Conservation (phyloP, 139 green algal genomes). For the Tetratostichococcus sp. region DNA sequence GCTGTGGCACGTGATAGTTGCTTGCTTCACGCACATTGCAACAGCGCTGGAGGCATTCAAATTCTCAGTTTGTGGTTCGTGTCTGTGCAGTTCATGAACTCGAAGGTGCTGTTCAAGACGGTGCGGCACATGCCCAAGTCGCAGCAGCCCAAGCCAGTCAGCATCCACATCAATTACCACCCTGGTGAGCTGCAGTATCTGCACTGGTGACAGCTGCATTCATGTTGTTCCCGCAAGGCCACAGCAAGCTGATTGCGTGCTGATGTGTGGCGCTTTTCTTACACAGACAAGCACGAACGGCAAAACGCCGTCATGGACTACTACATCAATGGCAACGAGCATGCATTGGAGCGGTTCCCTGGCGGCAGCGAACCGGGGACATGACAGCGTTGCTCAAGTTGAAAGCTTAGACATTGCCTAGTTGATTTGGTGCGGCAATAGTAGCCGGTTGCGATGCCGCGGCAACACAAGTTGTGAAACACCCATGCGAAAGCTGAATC, state of each 20-base stretch:
- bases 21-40: too few relatives aligned
- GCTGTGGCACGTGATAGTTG: too few relatives aligned
- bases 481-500: too few relatives aligned
- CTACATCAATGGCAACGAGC: conserved; percentile 58
- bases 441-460: too few relatives aligned
- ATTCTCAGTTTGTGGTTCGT: not conserved
- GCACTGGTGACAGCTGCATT: too few relatives aligned
- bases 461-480: too few relatives aligned
- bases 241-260: not conserved
- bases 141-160: conserved; percentile 44
- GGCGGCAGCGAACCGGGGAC: conserved; percentile 72
- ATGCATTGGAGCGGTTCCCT: conserved; percentile 71
- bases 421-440: too few relatives aligned
- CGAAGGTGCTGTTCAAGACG: conserved; percentile 71
- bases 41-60: too few relatives aligned
- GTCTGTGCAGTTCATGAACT: conserved; percentile 76
- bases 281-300: conserved; percentile 76
- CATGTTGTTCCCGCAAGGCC: too few relatives aligned
- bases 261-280: not conserved
- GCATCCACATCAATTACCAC: conserved; percentile 81
- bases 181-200: conserved; percentile 42
- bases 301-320: conserved; percentile 72
- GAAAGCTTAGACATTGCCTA: too few relatives aligned
- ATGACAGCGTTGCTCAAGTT: not conserved
- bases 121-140: conserved; percentile 45